Conservation (phyloP, 176 grass and related monocot genomes). For the Triticum urartu region DNA sequence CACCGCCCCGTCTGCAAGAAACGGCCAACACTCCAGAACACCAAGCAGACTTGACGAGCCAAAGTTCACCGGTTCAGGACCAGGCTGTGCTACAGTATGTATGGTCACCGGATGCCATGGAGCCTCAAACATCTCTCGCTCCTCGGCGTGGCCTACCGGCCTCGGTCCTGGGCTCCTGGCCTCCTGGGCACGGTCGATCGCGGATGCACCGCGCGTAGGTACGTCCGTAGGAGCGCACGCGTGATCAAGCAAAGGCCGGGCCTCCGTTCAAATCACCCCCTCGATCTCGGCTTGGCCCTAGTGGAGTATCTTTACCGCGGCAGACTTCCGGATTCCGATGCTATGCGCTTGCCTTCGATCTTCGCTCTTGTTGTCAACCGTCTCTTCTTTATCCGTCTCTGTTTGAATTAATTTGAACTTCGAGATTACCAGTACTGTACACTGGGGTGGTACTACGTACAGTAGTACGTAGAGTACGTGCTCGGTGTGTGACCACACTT, state of each 20-base stretch:
- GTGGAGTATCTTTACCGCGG: background rate
- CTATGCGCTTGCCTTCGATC: background rate
- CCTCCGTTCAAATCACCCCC: constrained; percentile 15
- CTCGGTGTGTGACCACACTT: background rate
- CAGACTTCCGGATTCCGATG: constrained; percentile 3
- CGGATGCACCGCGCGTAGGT: background rate
- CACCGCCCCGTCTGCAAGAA: background rate
- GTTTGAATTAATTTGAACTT: constrained; percentile 26
- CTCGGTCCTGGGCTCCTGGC: background rate
- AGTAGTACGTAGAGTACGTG: background rate
- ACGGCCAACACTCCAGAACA: background rate
- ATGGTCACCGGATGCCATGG: background rate
- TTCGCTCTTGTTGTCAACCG: background rate
- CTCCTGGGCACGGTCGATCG: background rate
- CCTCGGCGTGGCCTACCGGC: constrained; percentile 1
- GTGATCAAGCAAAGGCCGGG: constrained; percentile 10
- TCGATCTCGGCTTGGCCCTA: background rate
- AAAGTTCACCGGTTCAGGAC: background rate
- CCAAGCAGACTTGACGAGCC: too few species aligned
- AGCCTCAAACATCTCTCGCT: constrained; percentile 10
- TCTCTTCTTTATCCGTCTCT: background rate
- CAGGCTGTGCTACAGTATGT: background rate
- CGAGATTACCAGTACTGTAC: background rate
- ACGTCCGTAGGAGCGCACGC: background rate
- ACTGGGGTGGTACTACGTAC: background rate